Evolutionary conservation across 257 asterid species (phyloP).

Genomic region (Datura wrightii): DNA sequence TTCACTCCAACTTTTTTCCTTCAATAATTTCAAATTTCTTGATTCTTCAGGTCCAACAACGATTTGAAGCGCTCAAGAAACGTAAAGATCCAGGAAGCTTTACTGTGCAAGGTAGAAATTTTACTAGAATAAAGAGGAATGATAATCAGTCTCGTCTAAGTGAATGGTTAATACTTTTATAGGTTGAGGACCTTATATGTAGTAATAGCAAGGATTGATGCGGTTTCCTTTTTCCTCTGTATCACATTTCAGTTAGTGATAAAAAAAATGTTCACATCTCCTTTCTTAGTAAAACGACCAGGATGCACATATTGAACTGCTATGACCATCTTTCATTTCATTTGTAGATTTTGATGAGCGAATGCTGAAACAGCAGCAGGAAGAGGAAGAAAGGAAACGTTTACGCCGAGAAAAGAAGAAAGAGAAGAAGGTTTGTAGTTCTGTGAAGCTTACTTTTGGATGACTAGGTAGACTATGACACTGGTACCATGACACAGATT

Average conservation of each 20-base stretch:
- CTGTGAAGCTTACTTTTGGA: constrained; percentile 7
- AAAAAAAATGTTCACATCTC: not conserved
- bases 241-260: not conserved
- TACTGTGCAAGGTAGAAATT: constrained; percentile 78
- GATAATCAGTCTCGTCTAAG: not conserved
- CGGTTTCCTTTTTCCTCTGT: constrained; percentile 6
- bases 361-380: constrained; percentile 88
- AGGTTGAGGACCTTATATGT: not conserved
- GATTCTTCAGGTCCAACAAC: constrained; percentile 74
- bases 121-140: constrained; percentile 14
- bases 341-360: constrained; percentile 85
- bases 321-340: constrained; percentile 26
- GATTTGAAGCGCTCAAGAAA: constrained; percentile 90
- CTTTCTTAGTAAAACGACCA: constrained; percentile 11
- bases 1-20: not conserved
- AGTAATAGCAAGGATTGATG: not conserved
- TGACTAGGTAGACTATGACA: not conserved
- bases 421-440: constrained; percentile 80
- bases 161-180: not conserved
- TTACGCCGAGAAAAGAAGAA: constrained; percentile 93
- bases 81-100: constrained; percentile 85
- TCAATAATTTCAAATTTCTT: not conserved
- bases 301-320: not conserved
- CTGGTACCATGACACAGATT: not conserved
- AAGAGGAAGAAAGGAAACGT: constrained; percentile 96